Evolutionary conservation across 768 basidiomycete genomes (phyloP).

Genomic region (Pseudohyphozyma bogoriensis): DNA sequence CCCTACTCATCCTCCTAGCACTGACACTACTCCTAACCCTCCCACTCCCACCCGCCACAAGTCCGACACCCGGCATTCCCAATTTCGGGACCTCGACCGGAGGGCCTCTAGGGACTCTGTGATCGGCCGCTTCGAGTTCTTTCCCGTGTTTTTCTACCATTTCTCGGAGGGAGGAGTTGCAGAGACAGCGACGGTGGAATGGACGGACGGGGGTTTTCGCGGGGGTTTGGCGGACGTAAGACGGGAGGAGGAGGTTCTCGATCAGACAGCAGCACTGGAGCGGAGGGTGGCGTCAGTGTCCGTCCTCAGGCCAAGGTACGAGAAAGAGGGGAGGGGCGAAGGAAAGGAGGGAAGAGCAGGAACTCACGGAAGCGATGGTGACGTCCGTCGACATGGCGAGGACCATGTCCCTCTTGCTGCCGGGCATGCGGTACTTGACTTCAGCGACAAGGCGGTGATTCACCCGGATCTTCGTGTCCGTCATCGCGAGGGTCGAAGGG

Average conservation of each 20-base stretch:
- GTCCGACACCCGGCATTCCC: background rate
- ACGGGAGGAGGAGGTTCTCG: conserved; percentile 14
- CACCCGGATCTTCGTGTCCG: conserved; percentile 19
- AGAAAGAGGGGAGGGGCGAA: too few relatives aligned
- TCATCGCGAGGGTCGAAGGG: conserved; percentile 15
- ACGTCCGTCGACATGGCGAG: conserved; percentile 16
- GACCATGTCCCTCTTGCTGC: conserved; percentile 14
- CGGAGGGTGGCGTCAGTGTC: too few relatives aligned
- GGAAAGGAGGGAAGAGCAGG: too few relatives aligned
- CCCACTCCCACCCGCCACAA: background rate
- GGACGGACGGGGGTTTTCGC: background rate
- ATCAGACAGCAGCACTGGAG: conserved; percentile 24
- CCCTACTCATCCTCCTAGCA: background rate
- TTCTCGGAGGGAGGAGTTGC: conserved; percentile 11
- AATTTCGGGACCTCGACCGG: background rate
- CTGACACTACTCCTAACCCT: background rate
- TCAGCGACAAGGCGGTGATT: conserved; percentile 18
- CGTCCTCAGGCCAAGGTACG: too few relatives aligned
- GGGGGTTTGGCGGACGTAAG: conserved; percentile 11
- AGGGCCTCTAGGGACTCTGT: background rate
- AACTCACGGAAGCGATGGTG: conserved; percentile 22
- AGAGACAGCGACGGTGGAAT: conserved; percentile 21
- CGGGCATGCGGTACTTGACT: conserved; percentile 16
- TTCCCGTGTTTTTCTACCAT: conserved; percentile 18
- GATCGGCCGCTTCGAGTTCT: conserved; percentile 4